Conservation (phyloP, 805 yeast genomes). For the Teunomyces panamensis region DNA sequence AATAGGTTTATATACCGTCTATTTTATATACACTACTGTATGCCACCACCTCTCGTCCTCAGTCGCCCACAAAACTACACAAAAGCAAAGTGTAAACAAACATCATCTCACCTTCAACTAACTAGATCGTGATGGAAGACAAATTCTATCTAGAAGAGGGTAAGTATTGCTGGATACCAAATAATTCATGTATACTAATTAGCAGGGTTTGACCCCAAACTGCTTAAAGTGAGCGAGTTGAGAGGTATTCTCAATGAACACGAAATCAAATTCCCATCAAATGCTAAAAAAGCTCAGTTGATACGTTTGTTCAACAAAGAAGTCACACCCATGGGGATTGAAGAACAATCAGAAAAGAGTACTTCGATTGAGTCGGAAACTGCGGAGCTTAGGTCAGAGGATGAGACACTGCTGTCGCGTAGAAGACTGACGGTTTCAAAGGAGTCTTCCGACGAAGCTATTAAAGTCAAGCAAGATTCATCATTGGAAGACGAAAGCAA, state of each 20-base stretch:
- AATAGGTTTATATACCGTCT: background rate
- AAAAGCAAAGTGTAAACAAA: slow-evolving; percentile 5
- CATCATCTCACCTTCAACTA: slow-evolving; percentile 1
- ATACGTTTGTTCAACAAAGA: slow-evolving; percentile 56
- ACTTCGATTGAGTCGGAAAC: slow-evolving; percentile 15
- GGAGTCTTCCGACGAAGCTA: too few relatives aligned
- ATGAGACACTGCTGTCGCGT: background rate
- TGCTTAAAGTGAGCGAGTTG: slow-evolving; percentile 65
- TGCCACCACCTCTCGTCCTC: background rate
- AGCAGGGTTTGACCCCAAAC: slow-evolving; percentile 63
- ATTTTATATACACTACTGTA: background rate
- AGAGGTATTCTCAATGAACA: slow-evolving; percentile 63
- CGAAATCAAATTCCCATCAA: slow-evolving; percentile 56
- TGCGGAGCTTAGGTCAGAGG: slow-evolving; percentile 7
- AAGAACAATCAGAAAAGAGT: slow-evolving; percentile 32
- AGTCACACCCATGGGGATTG: slow-evolving; percentile 46
- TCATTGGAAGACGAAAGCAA: background rate
- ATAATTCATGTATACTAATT: background rate
- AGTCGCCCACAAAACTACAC: background rate
- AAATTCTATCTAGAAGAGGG: slow-evolving; percentile 24
- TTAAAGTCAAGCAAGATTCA: background rate
- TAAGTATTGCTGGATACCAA: slow-evolving; percentile 8
- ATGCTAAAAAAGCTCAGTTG: slow-evolving; percentile 67
- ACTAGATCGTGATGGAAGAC: slow-evolving; percentile 16
- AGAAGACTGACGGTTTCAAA: background rate